A percentile compares a stretch with the other conserved stretches of the same genome.
Evolutionary conservation across 176 grass and related monocot genomes (phyloP).

Genomic region (Avena eriantha): DNA sequence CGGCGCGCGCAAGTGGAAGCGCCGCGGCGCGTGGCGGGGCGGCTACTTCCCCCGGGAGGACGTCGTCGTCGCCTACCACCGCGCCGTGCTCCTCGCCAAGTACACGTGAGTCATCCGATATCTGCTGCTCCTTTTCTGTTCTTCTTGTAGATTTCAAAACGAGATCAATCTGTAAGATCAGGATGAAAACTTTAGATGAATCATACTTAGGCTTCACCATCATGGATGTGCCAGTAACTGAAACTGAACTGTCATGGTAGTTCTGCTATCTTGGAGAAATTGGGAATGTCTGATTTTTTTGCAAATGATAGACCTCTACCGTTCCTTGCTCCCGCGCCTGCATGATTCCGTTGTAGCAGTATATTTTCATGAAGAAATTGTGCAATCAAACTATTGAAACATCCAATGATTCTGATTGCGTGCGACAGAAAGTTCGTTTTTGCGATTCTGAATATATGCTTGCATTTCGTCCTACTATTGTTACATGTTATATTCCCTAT

Average conservation of each 20-base stretch:
- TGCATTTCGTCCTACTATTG: too few relatives aligned
- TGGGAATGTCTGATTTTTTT: not conserved
- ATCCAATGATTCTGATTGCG: too few relatives aligned
- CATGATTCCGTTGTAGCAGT: too few relatives aligned
- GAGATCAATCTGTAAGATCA: not conserved
- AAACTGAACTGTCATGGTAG: not conserved
- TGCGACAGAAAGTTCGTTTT: too few relatives aligned
- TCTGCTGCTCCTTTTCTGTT: not conserved
- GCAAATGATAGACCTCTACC: too few relatives aligned
- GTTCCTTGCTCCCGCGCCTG: too few relatives aligned
- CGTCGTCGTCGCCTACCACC: conserved; percentile 82
- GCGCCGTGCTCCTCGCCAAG: conserved; percentile 86
- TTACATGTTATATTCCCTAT: too few relatives aligned
- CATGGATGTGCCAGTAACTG: not conserved
- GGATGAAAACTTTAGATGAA: not conserved
- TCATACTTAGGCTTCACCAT: not conserved
- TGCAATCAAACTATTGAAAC: too few relatives aligned
- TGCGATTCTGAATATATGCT: too few relatives aligned
- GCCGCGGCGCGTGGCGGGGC: conserved; percentile 83
- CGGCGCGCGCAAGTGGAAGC: conserved; percentile 79
- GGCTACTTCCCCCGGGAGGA: conserved; percentile 81
- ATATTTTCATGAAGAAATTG: too few relatives aligned
- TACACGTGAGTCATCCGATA: conserved; percentile 60
- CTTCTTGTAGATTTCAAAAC: conserved; percentile 9
- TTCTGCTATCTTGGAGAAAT: conserved; percentile 3